Conservation (phyloP, 139 green algal species). For the Chloropicon primus region DNA sequence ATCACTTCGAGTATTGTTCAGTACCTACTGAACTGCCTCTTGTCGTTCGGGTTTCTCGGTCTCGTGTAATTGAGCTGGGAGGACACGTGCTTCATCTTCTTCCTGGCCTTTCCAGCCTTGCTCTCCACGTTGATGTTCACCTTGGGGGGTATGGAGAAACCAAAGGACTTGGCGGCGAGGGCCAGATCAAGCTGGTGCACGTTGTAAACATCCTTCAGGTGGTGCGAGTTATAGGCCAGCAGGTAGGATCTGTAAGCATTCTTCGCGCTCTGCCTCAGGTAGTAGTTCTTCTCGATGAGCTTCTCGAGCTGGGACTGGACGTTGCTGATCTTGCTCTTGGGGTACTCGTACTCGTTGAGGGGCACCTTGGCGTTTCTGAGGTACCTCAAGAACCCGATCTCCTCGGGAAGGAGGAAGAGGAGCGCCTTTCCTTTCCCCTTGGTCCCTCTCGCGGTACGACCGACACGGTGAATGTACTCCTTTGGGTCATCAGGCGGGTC, state of each 20-base stretch:
- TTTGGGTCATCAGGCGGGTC: conserved; percentile 90
- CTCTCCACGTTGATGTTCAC: conserved; percentile 2
- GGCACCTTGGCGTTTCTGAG: conserved; percentile 69
- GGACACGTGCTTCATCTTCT: background rate
- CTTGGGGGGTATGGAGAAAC: conserved; percentile 56
- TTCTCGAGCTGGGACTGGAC: conserved; percentile 93
- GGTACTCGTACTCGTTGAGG: conserved; percentile 97
- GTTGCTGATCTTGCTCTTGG: conserved; percentile 83
- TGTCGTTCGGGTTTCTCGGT: background rate
- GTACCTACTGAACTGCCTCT: background rate
- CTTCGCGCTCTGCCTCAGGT: conserved; percentile 70
- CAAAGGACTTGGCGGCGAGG: conserved; percentile 78
- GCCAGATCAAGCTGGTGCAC: conserved; percentile 84
- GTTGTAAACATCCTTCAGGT: conserved; percentile 95
- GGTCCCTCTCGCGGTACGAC: conserved; percentile 75
- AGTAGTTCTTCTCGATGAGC: conserved; percentile 99
- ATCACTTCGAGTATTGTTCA: background rate
- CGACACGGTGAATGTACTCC: conserved; percentile 60
- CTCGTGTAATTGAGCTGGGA: background rate
- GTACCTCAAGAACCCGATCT: conserved; percentile 85
- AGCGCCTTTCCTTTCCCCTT: conserved; percentile 72
- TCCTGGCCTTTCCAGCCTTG: background rate
- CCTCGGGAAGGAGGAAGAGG: conserved; percentile 90
- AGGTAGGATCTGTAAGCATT: conserved; percentile 65
- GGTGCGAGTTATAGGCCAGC: conserved; percentile 92